Evolutionary conservation across 169 alveolate species (phyloP), one percentile per base, ranked within the genome.

Genomic region (Amoebophrya sp.): DNA sequence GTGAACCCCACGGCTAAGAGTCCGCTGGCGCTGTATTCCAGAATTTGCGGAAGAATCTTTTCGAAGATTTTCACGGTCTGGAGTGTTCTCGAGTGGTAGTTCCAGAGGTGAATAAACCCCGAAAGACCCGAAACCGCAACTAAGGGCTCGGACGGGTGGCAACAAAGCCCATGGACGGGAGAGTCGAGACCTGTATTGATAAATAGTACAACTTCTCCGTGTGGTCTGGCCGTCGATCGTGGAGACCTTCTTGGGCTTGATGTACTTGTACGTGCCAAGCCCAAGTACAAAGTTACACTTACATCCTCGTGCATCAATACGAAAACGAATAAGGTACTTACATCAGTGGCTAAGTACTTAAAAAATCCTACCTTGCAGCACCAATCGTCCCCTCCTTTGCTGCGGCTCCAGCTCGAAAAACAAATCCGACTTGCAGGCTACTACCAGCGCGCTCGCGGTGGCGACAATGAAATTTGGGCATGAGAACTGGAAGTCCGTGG

Each of bases 31-130:
- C 35, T 12, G 83, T 66, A 66, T 66, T 66, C 40, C 12, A 53
- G 39, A 0, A 12, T 14, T 41, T 89, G 77, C 39, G 93, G 92
- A 18, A 92, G 47, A 23, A 93, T 92, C 89, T 90, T 93, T 29
- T 93, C 94, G 77, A 93, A 93, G 55, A 90, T 40, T 89, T 77
- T 90, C 88, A 29, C 91, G 55, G 66, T 38, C 39, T 77, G 77
- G 91, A 93, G 55, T 66, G 91, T 40, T 32, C 77, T 91, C 25
- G 89, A 40, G 23, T 83, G 41, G 90, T 91, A 91, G 83, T 93
- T 41, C 93, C 94, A 93, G 40, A 93, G 91, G 88, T 92, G 91
- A 33, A 93, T 18, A 47, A 77, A 91, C 35, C 94, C 93, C 23
- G 90, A 54, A 40, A 23, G 14, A 39, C 93, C 93, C 23, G 91